Evolutionary conservation across 176 grass and related monocot genomes (phyloP).

Genomic region (Triticum dicoccoides): DNA sequence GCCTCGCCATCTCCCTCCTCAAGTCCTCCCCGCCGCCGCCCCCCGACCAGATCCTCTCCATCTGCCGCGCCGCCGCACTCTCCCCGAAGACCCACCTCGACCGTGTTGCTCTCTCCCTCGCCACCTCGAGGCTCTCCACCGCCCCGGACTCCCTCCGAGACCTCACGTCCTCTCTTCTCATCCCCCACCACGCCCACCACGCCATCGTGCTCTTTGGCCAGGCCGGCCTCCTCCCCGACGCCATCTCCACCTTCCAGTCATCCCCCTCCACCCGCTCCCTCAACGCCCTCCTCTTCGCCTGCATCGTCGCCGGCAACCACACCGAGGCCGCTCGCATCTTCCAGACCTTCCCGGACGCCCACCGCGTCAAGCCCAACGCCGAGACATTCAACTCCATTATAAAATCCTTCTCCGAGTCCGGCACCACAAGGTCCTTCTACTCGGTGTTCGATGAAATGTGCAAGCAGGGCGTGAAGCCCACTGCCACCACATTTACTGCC

Average conservation of each 20-base stretch:
- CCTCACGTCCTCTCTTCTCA: slow-evolving; percentile 54
- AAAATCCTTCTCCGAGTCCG: slow-evolving; percentile 74
- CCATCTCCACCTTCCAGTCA: slow-evolving; percentile 65
- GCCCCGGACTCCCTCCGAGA: slow-evolving; percentile 43
- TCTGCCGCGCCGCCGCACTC: slow-evolving; percentile 76
- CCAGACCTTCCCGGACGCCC: slow-evolving; percentile 61
- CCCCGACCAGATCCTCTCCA: slow-evolving; percentile 72
- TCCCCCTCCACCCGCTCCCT: slow-evolving; percentile 59
- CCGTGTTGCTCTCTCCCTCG: slow-evolving; percentile 59
- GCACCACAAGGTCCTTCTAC: slow-evolving; percentile 74
- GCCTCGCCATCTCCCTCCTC: slow-evolving; percentile 73
- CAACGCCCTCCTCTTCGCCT: slow-evolving; percentile 85
- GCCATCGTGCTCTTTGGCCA: slow-evolving; percentile 77
- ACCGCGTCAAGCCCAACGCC: slow-evolving; percentile 49
- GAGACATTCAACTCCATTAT: slow-evolving; percentile 75
- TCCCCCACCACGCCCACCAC: slow-evolving; percentile 39
- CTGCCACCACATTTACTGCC: slow-evolving; percentile 55
- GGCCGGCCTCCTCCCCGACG: slow-evolving; percentile 68
- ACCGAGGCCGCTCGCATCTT: slow-evolving; percentile 60
- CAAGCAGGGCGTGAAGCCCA: slow-evolving; percentile 50
- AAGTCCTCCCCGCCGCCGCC: slow-evolving; percentile 58
- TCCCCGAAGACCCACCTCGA: slow-evolving; percentile 53
- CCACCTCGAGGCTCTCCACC: slow-evolving; percentile 60
- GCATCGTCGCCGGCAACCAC: slow-evolving; percentile 54
- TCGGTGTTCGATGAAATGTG: slow-evolving; percentile 86